Conservation (phyloP, 2,329 filamentous ascomycete species). For the Clarireedia homoeocarpa region DNA sequence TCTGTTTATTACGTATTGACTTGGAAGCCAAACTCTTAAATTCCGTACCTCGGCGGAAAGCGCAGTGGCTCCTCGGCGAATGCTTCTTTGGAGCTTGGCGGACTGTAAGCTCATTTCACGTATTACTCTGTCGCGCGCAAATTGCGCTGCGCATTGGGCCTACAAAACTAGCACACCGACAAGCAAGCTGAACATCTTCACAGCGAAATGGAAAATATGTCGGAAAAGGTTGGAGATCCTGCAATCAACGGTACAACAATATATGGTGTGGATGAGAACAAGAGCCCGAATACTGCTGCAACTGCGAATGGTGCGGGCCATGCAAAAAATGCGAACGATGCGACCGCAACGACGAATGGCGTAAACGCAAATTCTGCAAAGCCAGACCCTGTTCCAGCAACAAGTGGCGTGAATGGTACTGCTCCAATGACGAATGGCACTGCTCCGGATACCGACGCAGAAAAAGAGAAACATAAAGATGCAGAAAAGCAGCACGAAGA, state of each 20-base stretch:
- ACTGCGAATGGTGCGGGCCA: not conserved
- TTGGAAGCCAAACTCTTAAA: no score
- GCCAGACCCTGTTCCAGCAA: not conserved
- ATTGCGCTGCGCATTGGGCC: not conserved
- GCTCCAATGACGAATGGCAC: not conserved
- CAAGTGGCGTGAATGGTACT: not conserved
- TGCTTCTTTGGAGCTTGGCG: not conserved
- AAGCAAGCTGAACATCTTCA: not conserved
- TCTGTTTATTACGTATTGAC: no score
- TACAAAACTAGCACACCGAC: not conserved
- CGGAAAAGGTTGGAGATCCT: conserved; percentile 3
- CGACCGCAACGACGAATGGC: not conserved
- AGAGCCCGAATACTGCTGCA: no score
- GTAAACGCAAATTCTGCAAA: not conserved
- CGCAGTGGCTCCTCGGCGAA: no score
- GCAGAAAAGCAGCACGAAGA: not conserved
- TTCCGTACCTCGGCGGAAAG: no score
- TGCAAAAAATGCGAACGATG: not conserved
- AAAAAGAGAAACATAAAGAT: not conserved
- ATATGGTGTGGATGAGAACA: not conserved
- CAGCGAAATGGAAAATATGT: not conserved
- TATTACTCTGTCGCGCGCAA: not conserved
- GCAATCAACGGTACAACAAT: not conserved
- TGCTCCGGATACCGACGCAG: not conserved
- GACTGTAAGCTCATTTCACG: not conserved